Evolutionary conservation across 345 rosid species (phyloP), one percentile per base, ranked within the genome.

Genomic region (Firmiana major): DNA sequence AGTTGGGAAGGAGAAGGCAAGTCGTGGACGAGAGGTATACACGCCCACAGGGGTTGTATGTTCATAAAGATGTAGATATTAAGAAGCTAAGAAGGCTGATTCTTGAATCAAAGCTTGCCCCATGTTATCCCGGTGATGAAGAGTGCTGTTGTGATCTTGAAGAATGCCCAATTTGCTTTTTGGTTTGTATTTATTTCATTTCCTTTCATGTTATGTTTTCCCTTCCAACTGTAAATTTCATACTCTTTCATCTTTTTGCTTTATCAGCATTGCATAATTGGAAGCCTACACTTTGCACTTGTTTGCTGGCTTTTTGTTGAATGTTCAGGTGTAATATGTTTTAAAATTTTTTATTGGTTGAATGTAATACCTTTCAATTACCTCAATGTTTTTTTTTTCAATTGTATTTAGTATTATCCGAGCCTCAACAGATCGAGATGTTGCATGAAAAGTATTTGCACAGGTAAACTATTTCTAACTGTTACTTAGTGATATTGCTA

Each of bases 81-180:
- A 96, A 96, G 88, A 96, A 92, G 97, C 92, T 96, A 16, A 86
- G 91, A 74, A 96, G 93, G 87, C 95, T 96, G 13, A 96, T 96
- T 77, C 88, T 93, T 1, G 99, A 93, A 49, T 93, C 95, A 38
- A 96, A 93, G 88, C 97, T 96, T 62, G 97, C 99, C 71, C 98
- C 99, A 3, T 96, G 99, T 85, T 96, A 87, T 83, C 97, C 98
- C 3, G 99, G 99, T 8, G 94, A 87, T 7, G 98, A 96, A 53
- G 99, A 96, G 36, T 85, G 87, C 74, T 80, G 86, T 40, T 76
- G 68, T 38, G 99, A 96, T 79, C 90, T 88, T 38, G 99, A 96
- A 89, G 99, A 96, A 79, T 93, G 98, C 71, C 99, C 98, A 0
- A 96, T 96, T 87, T 96, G 99, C 87, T 94, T 93, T 78, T 84